These are phyloP conservation scores for Hibiscus syriacus DNA, from an alignment of 345 rosid genomes.

Conservation along the genomic window DNA sequence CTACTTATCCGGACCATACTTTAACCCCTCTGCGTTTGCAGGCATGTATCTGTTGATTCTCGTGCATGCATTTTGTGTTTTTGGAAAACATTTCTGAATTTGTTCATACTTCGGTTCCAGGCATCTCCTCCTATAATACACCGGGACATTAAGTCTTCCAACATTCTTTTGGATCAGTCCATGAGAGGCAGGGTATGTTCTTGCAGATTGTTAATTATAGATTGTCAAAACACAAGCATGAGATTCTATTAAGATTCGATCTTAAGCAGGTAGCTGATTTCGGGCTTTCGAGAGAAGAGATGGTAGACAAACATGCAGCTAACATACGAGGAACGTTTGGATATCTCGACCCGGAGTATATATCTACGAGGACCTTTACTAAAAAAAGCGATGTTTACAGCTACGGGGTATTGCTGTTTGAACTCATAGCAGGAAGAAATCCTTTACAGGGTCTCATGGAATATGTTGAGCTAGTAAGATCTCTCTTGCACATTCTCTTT, in stretches of 20 bases:
- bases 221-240: not conserved
- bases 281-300: slow-evolving; percentile 97
- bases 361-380: slow-evolving; percentile 72
- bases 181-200: slow-evolving; percentile 89
- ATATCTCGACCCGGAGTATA: slow-evolving; percentile 94
- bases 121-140: slow-evolving; percentile 98
- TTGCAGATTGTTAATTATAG: not conserved
- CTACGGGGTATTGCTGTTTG: slow-evolving; percentile 91
- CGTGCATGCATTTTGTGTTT: not conserved
- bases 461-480: slow-evolving; percentile 77
- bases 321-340: slow-evolving; percentile 90
- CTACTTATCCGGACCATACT: slow-evolving; percentile 2
- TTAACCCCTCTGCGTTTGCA: not conserved
- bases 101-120: slow-evolving; percentile 29
- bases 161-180: slow-evolving; percentile 87
- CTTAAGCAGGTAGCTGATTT: slow-evolving; percentile 82
- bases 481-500: slow-evolving; percentile 6
- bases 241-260: not conserved
- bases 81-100: not conserved
- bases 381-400: slow-evolving; percentile 98
- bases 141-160: slow-evolving; percentile 91
- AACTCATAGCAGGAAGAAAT: slow-evolving; percentile 88
- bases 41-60: not conserved
- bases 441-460: slow-evolving; percentile 98
- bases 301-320: slow-evolving; percentile 69